Evolutionary conservation across 2,329 filamentous ascomycete genomes (phyloP).

Genomic region (Hysterium pulicare): DNA sequence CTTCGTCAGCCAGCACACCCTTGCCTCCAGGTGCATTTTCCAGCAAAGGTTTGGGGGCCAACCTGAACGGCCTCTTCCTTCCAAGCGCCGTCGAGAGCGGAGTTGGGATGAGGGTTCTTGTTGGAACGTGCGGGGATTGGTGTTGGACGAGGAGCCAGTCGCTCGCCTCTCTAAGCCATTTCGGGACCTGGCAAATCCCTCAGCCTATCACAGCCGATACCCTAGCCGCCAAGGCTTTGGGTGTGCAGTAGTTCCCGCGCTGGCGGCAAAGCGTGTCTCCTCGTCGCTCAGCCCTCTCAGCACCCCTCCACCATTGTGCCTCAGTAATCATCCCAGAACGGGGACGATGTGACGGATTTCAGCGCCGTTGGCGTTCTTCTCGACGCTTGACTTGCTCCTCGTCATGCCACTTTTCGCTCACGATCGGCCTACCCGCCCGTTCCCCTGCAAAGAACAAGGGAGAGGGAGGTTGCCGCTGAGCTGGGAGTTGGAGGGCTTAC

Average conservation of each 20-base stretch:
- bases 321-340: background rate
- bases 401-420: background rate
- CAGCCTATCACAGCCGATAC: background rate
- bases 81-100: no score
- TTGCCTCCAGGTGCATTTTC: no score
- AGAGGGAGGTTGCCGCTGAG: background rate
- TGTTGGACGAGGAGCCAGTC: background rate
- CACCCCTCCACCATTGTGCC: background rate
- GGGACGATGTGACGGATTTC: background rate
- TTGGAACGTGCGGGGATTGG: background rate
- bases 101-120: no score
- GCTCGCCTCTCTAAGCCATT: background rate
- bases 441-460: background rate
- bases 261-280: background rate
- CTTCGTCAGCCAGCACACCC: no score
- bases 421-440: background rate
- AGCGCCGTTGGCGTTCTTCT: background rate
- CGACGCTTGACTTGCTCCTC: background rate
- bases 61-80: no score
- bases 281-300: background rate
- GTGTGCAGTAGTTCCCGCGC: background rate
- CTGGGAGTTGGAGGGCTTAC: background rate
- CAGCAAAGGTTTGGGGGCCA: no score
- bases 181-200: background rate
- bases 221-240: background rate